Conservation (phyloP, 2,329 filamentous ascomycete genomes). For the Botrytis paeoniae region DNA sequence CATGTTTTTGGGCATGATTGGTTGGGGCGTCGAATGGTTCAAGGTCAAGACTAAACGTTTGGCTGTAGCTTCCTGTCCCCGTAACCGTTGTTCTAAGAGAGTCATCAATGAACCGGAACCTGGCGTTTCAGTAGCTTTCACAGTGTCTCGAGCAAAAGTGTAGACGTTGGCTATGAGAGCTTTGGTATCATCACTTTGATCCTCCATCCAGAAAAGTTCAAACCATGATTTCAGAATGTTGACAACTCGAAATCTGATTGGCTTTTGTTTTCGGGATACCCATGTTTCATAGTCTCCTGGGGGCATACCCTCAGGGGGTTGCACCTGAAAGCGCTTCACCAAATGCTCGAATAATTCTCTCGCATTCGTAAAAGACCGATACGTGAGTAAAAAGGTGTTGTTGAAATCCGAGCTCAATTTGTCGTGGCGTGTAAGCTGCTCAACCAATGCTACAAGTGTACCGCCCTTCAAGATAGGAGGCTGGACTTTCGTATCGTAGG, state of each 20-base stretch:
- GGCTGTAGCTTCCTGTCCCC: slow-evolving; percentile 80
- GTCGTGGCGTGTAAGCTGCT: slow-evolving; percentile 93
- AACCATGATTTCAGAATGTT: slow-evolving; percentile 99
- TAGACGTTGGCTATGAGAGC: slow-evolving; percentile 85
- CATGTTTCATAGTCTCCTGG: slow-evolving; percentile 78
- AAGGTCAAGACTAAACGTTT: slow-evolving; percentile 85
- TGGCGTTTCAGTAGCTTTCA: slow-evolving; percentile 90
- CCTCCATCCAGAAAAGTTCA: slow-evolving; percentile 98
- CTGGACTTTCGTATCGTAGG: slow-evolving; percentile 80
- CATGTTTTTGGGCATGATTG: slow-evolving; percentile 98
- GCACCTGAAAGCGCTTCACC: slow-evolving; percentile 86
- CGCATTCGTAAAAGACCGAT: slow-evolving; percentile 89
- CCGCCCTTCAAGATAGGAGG: slow-evolving; percentile 81
- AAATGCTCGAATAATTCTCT: slow-evolving; percentile 89
- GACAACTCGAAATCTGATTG: slow-evolving; percentile 91
- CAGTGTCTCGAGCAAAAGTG: slow-evolving; percentile 84
- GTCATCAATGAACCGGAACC: slow-evolving; percentile 81
- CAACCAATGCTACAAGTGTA: slow-evolving; percentile 82
- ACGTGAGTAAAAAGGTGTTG: slow-evolving; percentile 95
- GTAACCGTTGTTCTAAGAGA: slow-evolving; percentile 82
- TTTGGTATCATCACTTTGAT: slow-evolving; percentile 76
- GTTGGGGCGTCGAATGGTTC: slow-evolving; percentile 75
- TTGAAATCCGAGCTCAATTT: slow-evolving; percentile 94
- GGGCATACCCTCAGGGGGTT: slow-evolving; percentile 79
- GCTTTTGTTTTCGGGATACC: slow-evolving; percentile 93